Percentiles rank a stretch among this genome's conserved stretches.
phyloP scores from a whole-genome alignment of 768 basidiomycete species.

The Glaciozyma martinii region DNA sequence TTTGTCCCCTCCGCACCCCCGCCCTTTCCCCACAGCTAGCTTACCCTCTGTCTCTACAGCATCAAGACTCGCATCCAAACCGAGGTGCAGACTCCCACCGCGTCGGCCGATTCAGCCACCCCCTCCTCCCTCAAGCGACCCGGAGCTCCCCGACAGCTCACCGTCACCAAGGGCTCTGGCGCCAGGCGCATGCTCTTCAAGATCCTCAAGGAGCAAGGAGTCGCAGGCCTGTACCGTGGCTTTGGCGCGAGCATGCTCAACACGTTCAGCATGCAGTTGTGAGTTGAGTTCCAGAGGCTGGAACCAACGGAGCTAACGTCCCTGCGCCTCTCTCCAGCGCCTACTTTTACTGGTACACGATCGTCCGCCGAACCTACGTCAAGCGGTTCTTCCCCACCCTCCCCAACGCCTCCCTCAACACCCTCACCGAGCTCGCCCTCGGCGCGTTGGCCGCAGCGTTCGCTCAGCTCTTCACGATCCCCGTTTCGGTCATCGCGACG shows the following conservation, averaged over 20 bases:
- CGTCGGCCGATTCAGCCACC: slow-evolving; percentile 6
- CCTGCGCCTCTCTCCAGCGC: slow-evolving; percentile 43
- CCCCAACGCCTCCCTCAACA: slow-evolving; percentile 40
- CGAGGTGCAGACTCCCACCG: slow-evolving; percentile 36
- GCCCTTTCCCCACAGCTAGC: slow-evolving; percentile 7
- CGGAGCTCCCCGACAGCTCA: slow-evolving; percentile 42
- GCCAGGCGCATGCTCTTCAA: slow-evolving; percentile 58
- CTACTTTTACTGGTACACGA: slow-evolving; percentile 98
- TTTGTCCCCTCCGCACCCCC: slow-evolving; percentile 37
- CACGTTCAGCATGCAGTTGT: slow-evolving; percentile 92
- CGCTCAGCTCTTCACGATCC: slow-evolving; percentile 96
- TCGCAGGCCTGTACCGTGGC: slow-evolving; percentile 75
- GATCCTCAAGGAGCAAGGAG: slow-evolving; percentile 71
- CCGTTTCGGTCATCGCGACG: slow-evolving; percentile 93
- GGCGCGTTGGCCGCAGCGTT: slow-evolving; percentile 88
- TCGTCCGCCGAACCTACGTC: slow-evolving; percentile 74
- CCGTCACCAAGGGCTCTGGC: slow-evolving; percentile 40
- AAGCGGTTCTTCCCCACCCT: slow-evolving; percentile 57
- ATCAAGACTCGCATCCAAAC: slow-evolving; percentile 95
- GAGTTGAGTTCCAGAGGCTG: neutral
- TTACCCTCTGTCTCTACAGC: slow-evolving; percentile 42
- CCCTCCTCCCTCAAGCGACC: slow-evolving; percentile 44
- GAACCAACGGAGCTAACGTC: neutral
- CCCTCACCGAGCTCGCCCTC: slow-evolving; percentile 58
- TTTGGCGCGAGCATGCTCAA: slow-evolving; percentile 96